Base-by-base conservation (phyloP, 345 rosid genomes). In the Populus alba region DNA sequence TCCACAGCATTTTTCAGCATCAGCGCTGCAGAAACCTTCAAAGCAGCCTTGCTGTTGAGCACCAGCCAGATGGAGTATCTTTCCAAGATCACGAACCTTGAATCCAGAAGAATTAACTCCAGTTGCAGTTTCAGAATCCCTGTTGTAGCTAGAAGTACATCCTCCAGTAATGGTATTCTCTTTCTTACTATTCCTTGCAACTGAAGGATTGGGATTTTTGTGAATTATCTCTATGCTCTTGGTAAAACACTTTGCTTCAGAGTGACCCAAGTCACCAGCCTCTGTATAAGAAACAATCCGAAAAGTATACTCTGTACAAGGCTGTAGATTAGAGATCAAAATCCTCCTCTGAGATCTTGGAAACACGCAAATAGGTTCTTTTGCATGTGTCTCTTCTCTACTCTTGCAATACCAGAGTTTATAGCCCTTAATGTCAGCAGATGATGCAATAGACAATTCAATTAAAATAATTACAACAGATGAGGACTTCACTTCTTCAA, bases 371-470 rank as follows among this genome's bases (percentile, higher is more conserved):
- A 83, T 71, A 6, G 95, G 88, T 27, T 92, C 97, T 75, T 87
- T 87, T 59, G 87, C 68, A 35, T 77, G 87, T 1, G 79, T 74
- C 74, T 92, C 97, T 79, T 92, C 96, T 83, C 89, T 79, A 70
- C 89, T 92, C 90, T 88, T 89, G 69, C 86, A 86, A 82, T 84
- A 94, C 98, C 99, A 97, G 78, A 97, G 91, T 87, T 92, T 97
- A 80, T 94, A 94, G 68, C 99, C 98, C 78, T 86, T 87, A 27
- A 97, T 86, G 75, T 85, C 87, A 51, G 78, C 72, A 39, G 89
- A 86, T 66, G 80, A 73, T 25, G 79, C 75, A 43, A 78, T 79
- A 53, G 96, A 84, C 65, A 87, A 74, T 79, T 92, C 99, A 79
- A 97, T 83, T 74, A 97, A 70, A 78, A 87, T 82, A 78, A 94